Conservation (phyloP, 192 early-diverging fungal species). For the Jimgerdemannia flammicorona region DNA sequence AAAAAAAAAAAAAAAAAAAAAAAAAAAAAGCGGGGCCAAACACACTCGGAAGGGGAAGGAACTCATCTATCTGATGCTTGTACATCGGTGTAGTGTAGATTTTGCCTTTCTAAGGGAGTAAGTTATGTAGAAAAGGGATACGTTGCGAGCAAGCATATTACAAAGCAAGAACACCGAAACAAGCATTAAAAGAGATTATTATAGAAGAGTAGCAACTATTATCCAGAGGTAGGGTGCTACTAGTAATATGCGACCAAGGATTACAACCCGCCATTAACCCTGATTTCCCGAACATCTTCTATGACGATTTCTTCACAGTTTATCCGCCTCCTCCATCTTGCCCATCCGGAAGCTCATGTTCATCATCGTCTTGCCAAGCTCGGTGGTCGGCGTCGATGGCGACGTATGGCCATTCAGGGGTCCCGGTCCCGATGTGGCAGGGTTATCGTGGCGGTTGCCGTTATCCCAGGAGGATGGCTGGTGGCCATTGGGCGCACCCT, state of each 20-base stretch:
- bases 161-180: background rate
- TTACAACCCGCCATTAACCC: background rate
- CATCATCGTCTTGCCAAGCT: constrained; percentile 19
- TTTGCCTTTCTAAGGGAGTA: background rate
- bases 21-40: background rate
- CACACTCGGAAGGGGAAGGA: background rate
- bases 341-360: constrained; percentile 22
- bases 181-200: background rate
- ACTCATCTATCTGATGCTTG: background rate
- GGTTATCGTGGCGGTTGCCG: constrained; percentile 26
- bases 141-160: background rate
- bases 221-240: background rate
- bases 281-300: background rate
- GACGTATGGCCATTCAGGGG: background rate
- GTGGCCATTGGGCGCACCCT: constrained; percentile 14
- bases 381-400: constrained; percentile 17
- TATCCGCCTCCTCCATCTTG: constrained; percentile 23
- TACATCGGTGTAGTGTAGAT: background rate
- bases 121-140: background rate
- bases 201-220: background rate
- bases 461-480: constrained; percentile 18
- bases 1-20: background rate
- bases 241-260: background rate
- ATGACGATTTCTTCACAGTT: constrained; percentile 2
- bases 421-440: constrained; percentile 16